Evolutionary conservation across 345 rosid genomes (phyloP).

Genomic region (Leavenworthia alabamica): DNA sequence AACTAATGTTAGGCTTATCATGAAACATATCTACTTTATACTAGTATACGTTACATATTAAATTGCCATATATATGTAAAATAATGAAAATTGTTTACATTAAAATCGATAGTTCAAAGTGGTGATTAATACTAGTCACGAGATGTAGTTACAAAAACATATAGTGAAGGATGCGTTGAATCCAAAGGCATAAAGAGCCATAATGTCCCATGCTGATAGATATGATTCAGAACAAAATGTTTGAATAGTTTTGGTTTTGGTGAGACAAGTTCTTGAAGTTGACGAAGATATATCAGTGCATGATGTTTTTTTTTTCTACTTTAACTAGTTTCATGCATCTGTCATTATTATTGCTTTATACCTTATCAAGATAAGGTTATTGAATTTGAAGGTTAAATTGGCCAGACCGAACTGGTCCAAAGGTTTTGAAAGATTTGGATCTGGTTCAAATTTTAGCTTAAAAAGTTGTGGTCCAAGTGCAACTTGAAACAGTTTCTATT

Average conservation of each 20-base stretch:
- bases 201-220: constrained; percentile 33
- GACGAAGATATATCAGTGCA: constrained; percentile 27
- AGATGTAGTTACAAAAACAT: not conserved
- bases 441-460: not conserved
- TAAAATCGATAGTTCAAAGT: not conserved
- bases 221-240: constrained; percentile 27
- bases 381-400: not conserved
- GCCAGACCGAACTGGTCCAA: constrained; percentile 21
- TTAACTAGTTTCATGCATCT: constrained; percentile 34
- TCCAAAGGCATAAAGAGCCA: constrained; percentile 24
- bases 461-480: constrained; percentile 11
- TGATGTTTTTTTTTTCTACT: constrained; percentile 21
- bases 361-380: constrained; percentile 25
- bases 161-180: constrained; percentile 19
- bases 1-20: not conserved
- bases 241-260: constrained; percentile 19
- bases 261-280: constrained; percentile 25
- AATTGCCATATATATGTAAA: not conserved
- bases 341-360: constrained; percentile 22
- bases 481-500: not conserved
- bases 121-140: constrained; percentile 8
- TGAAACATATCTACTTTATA: not conserved
- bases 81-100: not conserved
- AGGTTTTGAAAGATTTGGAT: not conserved
- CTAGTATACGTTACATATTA: not conserved